Conservation (phyloP, 1,139 yeast genomes). For the Blastobotrys petasosporus region DNA sequence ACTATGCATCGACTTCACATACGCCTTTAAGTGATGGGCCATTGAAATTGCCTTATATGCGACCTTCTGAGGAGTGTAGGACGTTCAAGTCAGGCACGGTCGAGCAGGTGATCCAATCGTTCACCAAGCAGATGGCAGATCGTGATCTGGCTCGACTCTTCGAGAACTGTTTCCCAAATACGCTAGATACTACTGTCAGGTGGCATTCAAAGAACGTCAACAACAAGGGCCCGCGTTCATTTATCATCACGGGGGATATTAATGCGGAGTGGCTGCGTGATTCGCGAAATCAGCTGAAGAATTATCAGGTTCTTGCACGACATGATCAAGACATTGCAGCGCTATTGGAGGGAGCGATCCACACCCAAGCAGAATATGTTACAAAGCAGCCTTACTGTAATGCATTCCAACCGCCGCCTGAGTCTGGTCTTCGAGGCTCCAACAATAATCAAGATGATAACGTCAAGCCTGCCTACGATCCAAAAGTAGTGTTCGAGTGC, state of each 20-base stretch:
- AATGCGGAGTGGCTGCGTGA: conserved; percentile 88
- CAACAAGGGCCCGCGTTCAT: conserved; percentile 26
- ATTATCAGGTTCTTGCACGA: conserved; percentile 55
- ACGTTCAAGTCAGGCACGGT: conserved; percentile 60
- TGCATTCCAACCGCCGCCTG: conserved; percentile 80
- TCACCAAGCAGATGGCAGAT: conserved; percentile 45
- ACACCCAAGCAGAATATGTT: conserved; percentile 63
- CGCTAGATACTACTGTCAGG: conserved; percentile 75
- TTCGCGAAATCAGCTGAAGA: conserved; percentile 72
- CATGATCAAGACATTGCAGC: conserved; percentile 44
- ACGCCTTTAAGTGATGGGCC: conserved; percentile 29
- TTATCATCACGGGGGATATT: conserved; percentile 75
- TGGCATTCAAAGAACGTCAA: conserved; percentile 49
- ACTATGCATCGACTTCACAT: conserved; percentile 31
- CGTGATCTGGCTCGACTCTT: conserved; percentile 65
- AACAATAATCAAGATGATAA: conserved; percentile 55
- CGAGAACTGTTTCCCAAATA: conserved; percentile 79
- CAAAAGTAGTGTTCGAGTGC: conserved; percentile 73
- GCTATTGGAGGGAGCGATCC: conserved; percentile 67
- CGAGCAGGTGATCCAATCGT: conserved; percentile 50
- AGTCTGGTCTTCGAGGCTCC: conserved; percentile 44
- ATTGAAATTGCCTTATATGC: conserved; percentile 55
- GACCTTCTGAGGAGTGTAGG: conserved; percentile 68
- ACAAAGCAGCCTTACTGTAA: conserved; percentile 68
- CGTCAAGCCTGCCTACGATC: conserved; percentile 63